Evolutionary conservation across 1,284 basidiomycete species (phyloP).

Genomic region (Boletus sp.): DNA sequence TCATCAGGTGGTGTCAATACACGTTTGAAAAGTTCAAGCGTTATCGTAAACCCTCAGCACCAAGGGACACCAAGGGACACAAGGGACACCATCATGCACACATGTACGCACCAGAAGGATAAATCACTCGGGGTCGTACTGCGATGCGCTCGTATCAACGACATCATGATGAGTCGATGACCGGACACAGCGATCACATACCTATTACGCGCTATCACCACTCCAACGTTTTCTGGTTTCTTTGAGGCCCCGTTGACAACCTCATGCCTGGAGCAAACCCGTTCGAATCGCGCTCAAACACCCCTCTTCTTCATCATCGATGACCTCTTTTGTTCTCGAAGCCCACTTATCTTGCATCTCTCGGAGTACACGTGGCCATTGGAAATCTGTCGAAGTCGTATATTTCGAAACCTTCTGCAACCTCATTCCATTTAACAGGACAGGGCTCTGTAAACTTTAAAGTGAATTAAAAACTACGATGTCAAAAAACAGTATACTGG

Average conservation of each 20-base stretch:
- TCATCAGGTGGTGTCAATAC: neutral
- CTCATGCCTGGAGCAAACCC: conserved; percentile 5
- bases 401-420: neutral
- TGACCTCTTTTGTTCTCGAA: neutral
- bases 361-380: conserved; percentile 1
- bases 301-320: neutral
- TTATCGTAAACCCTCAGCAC: neutral
- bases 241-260: conserved; percentile 17
- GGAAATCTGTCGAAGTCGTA: neutral
- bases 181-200: neutral
- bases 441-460: too few relatives aligned
- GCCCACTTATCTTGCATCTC: neutral
- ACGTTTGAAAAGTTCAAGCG: neutral
- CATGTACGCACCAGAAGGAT: too few relatives aligned
- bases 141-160: neutral
- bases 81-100: neutral
- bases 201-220: neutral
- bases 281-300: neutral
- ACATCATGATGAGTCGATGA: neutral
- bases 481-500: neutral
- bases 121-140: too few relatives aligned
- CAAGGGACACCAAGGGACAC: neutral
- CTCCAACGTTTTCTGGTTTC: conserved; percentile 5
- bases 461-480: neutral
- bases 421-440: too few relatives aligned